phyloP scores from a whole-genome alignment of 1,284 basidiomycete genomes.

The Papiliotrema nemorosa region DNA sequence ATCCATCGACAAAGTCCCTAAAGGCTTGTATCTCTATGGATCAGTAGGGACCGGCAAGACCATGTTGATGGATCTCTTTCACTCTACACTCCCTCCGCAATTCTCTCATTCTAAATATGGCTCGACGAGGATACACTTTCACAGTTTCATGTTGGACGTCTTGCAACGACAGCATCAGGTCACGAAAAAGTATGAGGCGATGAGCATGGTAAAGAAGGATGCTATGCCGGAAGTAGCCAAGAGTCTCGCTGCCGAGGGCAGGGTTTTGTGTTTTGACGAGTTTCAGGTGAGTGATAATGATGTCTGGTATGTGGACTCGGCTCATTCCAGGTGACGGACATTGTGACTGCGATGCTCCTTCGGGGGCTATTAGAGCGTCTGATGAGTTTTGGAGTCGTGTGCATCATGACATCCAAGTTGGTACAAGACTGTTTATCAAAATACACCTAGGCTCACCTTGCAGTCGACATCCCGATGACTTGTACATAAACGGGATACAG shows the following conservation, averaged over 20 bases:
- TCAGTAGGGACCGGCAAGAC: conserved; percentile 93
- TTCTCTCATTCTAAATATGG: conserved; percentile 53
- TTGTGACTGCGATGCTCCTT: conserved; percentile 98
- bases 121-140: conserved; percentile 90
- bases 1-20: conserved; percentile 59
- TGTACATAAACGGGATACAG: conserved; percentile 99
- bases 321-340: conserved; percentile 77
- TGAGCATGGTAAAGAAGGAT: conserved; percentile 60
- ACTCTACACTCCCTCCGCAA: conserved; percentile 75
- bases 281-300: conserved; percentile 68
- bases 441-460: not conserved
- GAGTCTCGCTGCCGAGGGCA: conserved; percentile 79
- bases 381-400: conserved; percentile 83
- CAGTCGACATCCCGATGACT: conserved; percentile 92
- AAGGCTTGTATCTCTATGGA: conserved; percentile 93
- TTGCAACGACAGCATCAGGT: conserved; percentile 70
- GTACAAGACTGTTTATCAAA: conserved; percentile 28
- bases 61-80: conserved; percentile 99
- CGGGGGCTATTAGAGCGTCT: conserved; percentile 81
- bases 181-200: conserved; percentile 58
- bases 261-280: conserved; percentile 94
- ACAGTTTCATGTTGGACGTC: conserved; percentile 98
- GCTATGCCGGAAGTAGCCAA: conserved; percentile 84
- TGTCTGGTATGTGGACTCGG: conserved; percentile 8
- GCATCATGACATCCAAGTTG: conserved; percentile 95